Evolutionary conservation across 2,329 filamentous ascomycete genomes (phyloP), one percentile per base, ranked within the genome.

Genomic region (Rhinocladiella mackenziei): DNA sequence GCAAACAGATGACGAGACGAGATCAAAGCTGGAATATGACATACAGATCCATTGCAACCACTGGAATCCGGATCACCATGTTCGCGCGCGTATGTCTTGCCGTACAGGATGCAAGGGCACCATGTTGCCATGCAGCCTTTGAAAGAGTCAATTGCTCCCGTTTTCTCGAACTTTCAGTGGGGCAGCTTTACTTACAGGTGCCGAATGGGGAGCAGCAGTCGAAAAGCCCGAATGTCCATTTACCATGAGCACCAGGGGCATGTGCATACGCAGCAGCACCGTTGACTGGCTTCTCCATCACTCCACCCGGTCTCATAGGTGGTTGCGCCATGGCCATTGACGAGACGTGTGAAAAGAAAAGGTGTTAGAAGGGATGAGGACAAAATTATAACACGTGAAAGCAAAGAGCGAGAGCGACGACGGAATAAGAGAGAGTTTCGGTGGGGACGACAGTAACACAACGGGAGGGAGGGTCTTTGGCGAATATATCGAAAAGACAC

Each of bases 171-270:
- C 13, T 32, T 8, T 10, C 10, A 13, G 10, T 28, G 15, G 15
- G 22, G 13, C 13, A 23, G 20, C 20, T n/a, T 30, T 37, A 42
- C 55, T 34, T 45, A 65, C 63, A 66, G 34, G 58, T 60, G 37
- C 57, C 46, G 19, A 56, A 43, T 6, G 63, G 62, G 9, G 55
- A 57, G 47, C 50, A 64, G 47, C 62, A 65, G 45, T 60, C 57
- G 48, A 60, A 65, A 39, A 66, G 56, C 6, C 54, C 53, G 37
- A 58, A 53, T 5, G 57, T 51, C 62, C 62, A 66, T 35, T 60
- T 55, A 2, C 45, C 50, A n/a, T n/a, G 13, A 34, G 38, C 39
- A 13, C 45, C 49, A 31, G 31, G 38, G 13, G 32, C 14, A 13
- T 45, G 33, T 11, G 36, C 14, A 38, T 28, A 26, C 19, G 37